Conservation (phyloP, 2,329 filamentous ascomycete genomes). For the Sarocladiaceae sp. region DNA sequence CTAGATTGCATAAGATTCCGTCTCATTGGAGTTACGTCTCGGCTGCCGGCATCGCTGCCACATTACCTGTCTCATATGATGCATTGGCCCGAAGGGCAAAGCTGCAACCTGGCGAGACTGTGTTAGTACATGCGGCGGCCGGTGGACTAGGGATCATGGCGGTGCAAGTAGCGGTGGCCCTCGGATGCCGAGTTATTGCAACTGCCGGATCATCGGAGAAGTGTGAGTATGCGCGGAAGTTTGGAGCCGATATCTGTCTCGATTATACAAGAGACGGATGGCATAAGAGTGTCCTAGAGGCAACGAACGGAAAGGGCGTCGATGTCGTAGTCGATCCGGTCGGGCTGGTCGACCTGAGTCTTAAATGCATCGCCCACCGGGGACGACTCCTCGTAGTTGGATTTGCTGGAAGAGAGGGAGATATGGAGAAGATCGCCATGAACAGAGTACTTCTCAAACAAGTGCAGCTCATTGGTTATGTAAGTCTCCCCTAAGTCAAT, state of each 20-base stretch:
- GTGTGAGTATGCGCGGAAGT: constrained; percentile 30
- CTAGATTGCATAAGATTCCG: constrained; percentile 39
- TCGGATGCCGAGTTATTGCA: constrained; percentile 50
- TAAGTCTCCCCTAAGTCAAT: constrained; percentile 25
- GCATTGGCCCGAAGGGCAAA: constrained; percentile 37
- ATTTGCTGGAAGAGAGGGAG: constrained; percentile 49
- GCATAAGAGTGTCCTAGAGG: constrained; percentile 44
- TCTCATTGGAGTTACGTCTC: constrained; percentile 38
- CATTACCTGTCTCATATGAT: constrained; percentile 51
- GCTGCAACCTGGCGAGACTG: constrained; percentile 40
- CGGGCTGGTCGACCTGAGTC: constrained; percentile 48
- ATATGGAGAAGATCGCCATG: constrained; percentile 51
- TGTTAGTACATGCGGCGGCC: constrained; percentile 51
- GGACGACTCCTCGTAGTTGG: constrained; percentile 53
- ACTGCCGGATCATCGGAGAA: constrained; percentile 45
- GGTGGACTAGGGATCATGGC: constrained; percentile 53
- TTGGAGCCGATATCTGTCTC: constrained; percentile 38
- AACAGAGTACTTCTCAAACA: constrained; percentile 51
- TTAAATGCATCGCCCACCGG: constrained; percentile 49
- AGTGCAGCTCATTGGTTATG: constrained; percentile 49
- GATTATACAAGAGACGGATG: constrained; percentile 37
- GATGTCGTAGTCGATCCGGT: constrained; percentile 57
- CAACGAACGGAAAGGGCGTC: constrained; percentile 46
- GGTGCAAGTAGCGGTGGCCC: constrained; percentile 48
- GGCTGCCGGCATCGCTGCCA: constrained; percentile 49